Evolutionary conservation across 768 basidiomycete genomes (phyloP).

Genomic region (Lenzites betulinus): DNA sequence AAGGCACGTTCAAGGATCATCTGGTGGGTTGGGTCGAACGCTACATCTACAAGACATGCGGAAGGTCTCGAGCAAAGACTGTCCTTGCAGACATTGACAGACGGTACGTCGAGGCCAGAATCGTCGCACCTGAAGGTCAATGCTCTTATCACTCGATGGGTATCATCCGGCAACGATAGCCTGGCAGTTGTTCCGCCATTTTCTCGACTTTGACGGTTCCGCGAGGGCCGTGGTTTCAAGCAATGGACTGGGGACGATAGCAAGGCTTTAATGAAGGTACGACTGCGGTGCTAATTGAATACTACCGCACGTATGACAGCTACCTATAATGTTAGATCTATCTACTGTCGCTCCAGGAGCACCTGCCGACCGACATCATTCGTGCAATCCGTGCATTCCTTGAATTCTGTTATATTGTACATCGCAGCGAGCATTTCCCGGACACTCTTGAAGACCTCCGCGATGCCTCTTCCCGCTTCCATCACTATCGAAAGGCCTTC

Average conservation of each 20-base stretch:
- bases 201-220: slow-evolving; percentile 19
- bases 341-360: background rate
- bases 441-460: slow-evolving; percentile 1
- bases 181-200: slow-evolving; percentile 19
- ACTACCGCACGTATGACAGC: too few species aligned
- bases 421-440: slow-evolving; percentile 2
- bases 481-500: background rate
- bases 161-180: background rate
- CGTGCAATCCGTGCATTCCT: slow-evolving; percentile 13
- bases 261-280: slow-evolving; percentile 27
- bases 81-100: slow-evolving; percentile 22
- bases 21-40: slow-evolving; percentile 22
- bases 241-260: slow-evolving; percentile 28
- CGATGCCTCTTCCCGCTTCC: background rate
- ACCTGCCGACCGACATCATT: slow-evolving; percentile 2
- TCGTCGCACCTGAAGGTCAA: too few species aligned
- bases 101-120: background rate
- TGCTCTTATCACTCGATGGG: too few species aligned
- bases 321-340: slow-evolving; percentile 17
- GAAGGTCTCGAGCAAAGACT: background rate
- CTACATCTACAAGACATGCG: slow-evolving; percentile 21
- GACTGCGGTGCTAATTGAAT: too few species aligned
- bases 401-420: slow-evolving; percentile 26
- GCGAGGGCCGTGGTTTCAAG: slow-evolving; percentile 22
- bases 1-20: slow-evolving; percentile 25